These are phyloP conservation scores for Phoma sp. DNA, from an alignment of 2,329 filamentous ascomycete species.

Conservation along the genomic window DNA sequence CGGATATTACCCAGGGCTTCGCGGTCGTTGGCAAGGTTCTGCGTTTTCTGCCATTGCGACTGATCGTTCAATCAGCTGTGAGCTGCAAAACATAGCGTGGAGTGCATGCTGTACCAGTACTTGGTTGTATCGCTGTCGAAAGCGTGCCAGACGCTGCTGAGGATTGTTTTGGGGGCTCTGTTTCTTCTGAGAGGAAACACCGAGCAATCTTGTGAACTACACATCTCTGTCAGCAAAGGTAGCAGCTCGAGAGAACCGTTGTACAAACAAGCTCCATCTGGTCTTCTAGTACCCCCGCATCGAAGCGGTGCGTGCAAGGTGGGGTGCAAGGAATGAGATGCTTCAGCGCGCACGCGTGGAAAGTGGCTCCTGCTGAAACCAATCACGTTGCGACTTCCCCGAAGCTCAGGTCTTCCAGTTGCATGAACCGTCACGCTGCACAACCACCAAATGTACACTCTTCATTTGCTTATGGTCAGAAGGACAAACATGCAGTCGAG, in stretches of 20 bases:
- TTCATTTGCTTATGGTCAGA: not conserved
- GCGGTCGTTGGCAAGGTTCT: conserved; percentile 58
- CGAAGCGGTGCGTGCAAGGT: conserved; percentile 27
- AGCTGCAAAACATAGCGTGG: not conserved
- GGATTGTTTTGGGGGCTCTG: conserved; percentile 60
- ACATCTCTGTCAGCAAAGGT: conserved; percentile 22
- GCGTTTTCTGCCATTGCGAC: conserved; percentile 67
- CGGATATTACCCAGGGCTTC: conserved; percentile 59
- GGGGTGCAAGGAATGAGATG: conserved; percentile 23
- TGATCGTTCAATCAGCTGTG: conserved; percentile 37
- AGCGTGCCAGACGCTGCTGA: conserved; percentile 65
- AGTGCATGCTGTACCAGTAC: conserved; percentile 54
- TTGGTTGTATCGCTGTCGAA: conserved; percentile 66
- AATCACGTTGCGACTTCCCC: conserved; percentile 16
- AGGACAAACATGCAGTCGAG: not conserved
- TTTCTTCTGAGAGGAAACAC: conserved; percentile 60
- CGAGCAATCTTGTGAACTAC: conserved; percentile 68
- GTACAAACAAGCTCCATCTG: conserved; percentile 37
- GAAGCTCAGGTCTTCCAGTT: conserved; percentile 1
- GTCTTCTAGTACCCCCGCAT: conserved; percentile 34
- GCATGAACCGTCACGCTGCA: not conserved
- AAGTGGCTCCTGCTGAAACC: conserved; percentile 15
- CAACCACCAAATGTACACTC: not conserved
- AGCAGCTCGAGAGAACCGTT: not conserved
- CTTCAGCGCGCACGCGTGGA: conserved; percentile 6